Base-by-base conservation (phyloP, 2,329 filamentous ascomycete genomes). In the Colletotrichum phormii region DNA sequence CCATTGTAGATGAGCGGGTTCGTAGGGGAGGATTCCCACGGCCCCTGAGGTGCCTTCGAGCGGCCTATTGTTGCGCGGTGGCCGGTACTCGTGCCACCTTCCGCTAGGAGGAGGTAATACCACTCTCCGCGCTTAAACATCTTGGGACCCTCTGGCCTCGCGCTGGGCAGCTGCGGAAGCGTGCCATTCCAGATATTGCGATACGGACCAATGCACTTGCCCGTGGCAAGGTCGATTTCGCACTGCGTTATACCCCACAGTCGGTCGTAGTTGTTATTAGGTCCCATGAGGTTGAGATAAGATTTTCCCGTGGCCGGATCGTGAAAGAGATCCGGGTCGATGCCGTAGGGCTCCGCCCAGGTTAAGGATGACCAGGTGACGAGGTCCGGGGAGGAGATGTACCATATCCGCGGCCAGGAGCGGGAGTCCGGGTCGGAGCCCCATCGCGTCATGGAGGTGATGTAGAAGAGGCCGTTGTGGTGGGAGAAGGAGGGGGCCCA, bases 41-140 rank as follows among this genome's bases (percentile, higher is more conserved):
- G 84, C 0, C 84, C 84, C 35, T 82, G 77, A 55, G 80, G 5
- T 77, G 80, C 6, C 78, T 76, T 12, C 51, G 75, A 58, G 76
- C 79, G 73, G 79, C 85, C 37, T 2, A 86, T 84, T 77, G 83
- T 86, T 64, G 84, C 82, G 33, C 81, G 80, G 73, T 86, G 84
- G 0, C 82, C 83, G 31, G 78, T 81, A 59, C 84, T 83, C 7
- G 80, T 81, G 5, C 33, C 62, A 24, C 62, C 61, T 5, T 49
- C 46, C 42, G 63, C 35, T 4, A 62, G 53, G 29, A 72, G 22
- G 37, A 72, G 69, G 58, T 72, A 72, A 12, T 72, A 72, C 26
- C 46, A 68, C 1, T 59, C 69, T 3, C 64, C 64, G 7, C 69
- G 64, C 58, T 54, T 72, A 31, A 68, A 72, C 58, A 72, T 72